Evolutionary conservation across 1,139 yeast genomes (phyloP), one percentile per base, ranked within the genome.

Genomic region (Blastobotrys illinoisensis): DNA sequence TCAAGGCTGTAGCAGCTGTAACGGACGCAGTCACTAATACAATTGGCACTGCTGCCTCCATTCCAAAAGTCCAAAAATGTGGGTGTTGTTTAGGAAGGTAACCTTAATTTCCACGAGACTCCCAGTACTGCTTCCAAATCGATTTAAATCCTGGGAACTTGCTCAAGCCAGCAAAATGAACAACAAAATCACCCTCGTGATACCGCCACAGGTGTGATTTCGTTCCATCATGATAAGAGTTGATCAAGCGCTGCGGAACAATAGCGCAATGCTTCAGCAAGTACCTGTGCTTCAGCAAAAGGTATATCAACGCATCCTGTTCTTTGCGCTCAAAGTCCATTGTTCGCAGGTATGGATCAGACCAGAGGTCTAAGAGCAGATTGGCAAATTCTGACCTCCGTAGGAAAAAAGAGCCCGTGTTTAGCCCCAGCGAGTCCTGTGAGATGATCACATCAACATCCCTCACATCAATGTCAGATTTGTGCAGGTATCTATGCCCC

Each of bases 341-440:
- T 7, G 52, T 48, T 7, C 56, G 52, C 47, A 62, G 49, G 23
- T 53, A 54, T 11, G 58, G 61, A 45, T 60, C 62, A 23, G 54
- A 54, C 68, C 67, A 64, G 21, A 64, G 50, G 40, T 62, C 60
- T 23, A 64, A 52, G n/a, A 64, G 50, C 46, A 56, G 48, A n/a
- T 54, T 55, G 18, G 59, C 53, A 46, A 61, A 64, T 16, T 56
- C 59, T 4, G 71, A 63, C 24, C 71, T 62, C 18, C 70, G 57
- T 40, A 72, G 46, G 55, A 72, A 64, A 50, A 72, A 67, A 4
- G 74, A 69, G 5, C 76, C 76, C 1, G 74, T 70, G 50, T 71
- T 72, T 28, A 72, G 53, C 4, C 72, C 71, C 44, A 64, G 54
- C 51, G 54, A 48, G 55, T 69, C 72, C 49, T 68, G 71, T n/a